Conservation (phyloP, 202 grass and related monocot species). For the Brachypodium distachyon region DNA sequence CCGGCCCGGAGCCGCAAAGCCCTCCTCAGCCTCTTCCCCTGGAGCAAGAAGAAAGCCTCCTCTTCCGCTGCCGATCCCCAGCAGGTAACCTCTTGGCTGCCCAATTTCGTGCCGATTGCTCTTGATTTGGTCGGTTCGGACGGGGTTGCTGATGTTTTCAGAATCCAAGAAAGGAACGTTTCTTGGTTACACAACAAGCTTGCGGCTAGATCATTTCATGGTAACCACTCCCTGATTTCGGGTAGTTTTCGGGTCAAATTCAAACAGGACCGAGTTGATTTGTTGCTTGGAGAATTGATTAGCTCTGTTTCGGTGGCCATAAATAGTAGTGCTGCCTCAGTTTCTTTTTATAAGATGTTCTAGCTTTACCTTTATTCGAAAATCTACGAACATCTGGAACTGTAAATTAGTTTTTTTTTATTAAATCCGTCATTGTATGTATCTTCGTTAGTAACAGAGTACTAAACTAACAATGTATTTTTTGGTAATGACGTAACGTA, state of each 20-base stretch:
- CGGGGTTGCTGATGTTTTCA: background rate
- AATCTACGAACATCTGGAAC: too few relatives aligned
- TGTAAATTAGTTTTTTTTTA: too few relatives aligned
- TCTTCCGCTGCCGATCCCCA: conserved; percentile 45
- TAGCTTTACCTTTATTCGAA: too few relatives aligned
- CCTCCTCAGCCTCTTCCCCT: conserved; percentile 50
- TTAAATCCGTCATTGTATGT: too few relatives aligned
- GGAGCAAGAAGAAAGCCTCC: conserved; percentile 38
- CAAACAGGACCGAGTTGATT: background rate
- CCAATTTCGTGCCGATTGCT: background rate
- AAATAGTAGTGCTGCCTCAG: background rate
- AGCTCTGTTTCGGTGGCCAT: background rate
- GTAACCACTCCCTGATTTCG: background rate
- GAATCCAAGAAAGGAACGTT: background rate
- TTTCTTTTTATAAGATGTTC: too few relatives aligned
- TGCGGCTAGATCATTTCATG: background rate
- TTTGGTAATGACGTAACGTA: too few relatives aligned
- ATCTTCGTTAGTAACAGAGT: too few relatives aligned
- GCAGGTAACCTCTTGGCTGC: conserved; percentile 37
- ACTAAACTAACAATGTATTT: too few relatives aligned
- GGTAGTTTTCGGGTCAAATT: background rate
- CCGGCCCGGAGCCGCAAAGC: conserved; percentile 20
- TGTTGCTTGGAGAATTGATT: background rate
- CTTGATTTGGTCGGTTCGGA: background rate
- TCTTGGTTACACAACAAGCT: background rate